These are phyloP conservation scores for Tricholoma terreum DNA, from an alignment of 768 basidiomycete species.

Conservation along the genomic window DNA sequence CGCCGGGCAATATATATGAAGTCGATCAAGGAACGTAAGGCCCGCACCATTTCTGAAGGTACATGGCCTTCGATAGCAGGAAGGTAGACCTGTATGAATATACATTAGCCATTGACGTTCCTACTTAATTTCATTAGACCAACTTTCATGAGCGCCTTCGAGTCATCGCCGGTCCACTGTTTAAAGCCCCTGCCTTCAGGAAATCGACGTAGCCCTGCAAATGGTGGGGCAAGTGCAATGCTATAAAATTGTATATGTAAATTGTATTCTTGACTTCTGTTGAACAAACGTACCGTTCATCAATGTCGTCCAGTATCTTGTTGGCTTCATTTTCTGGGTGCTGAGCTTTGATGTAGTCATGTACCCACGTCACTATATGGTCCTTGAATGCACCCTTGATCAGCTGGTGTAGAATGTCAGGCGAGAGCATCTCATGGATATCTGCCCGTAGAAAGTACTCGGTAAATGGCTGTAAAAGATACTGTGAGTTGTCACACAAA, in stretches of 20 bases:
- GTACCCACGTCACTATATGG: conserved; percentile 29
- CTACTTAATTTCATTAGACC: too few relatives aligned
- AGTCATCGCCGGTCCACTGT: conserved; percentile 19
- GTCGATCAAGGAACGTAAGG: conserved; percentile 21
- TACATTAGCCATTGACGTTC: too few relatives aligned
- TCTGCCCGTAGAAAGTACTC: too few relatives aligned
- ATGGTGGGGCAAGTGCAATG: conserved; percentile 10
- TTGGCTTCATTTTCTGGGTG: conserved; percentile 13
- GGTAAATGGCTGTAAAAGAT: too few relatives aligned
- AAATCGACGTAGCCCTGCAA: conserved; percentile 9
- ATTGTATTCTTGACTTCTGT: too few relatives aligned
- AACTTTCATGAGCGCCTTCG: conserved; percentile 15
- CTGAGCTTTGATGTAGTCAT: too few relatives aligned
- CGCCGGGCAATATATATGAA: conserved; percentile 23
- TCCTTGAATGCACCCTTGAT: conserved; percentile 36
- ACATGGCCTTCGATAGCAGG: conserved; percentile 8
- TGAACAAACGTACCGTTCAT: conserved; percentile 21
- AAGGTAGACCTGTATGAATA: conserved; percentile 14
- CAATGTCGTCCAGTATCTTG: conserved; percentile 26
- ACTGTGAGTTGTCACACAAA: too few relatives aligned
- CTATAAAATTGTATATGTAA: too few relatives aligned
- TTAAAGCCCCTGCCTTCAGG: conserved; percentile 11
- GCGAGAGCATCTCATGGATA: too few relatives aligned
- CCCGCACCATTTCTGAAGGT: conserved; percentile 11
- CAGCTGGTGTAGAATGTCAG: too few relatives aligned